Evolutionary conservation across 495 filamentous ascomycete genomes (phyloP).

Genomic region (Evansstolkia leycettana): DNA sequence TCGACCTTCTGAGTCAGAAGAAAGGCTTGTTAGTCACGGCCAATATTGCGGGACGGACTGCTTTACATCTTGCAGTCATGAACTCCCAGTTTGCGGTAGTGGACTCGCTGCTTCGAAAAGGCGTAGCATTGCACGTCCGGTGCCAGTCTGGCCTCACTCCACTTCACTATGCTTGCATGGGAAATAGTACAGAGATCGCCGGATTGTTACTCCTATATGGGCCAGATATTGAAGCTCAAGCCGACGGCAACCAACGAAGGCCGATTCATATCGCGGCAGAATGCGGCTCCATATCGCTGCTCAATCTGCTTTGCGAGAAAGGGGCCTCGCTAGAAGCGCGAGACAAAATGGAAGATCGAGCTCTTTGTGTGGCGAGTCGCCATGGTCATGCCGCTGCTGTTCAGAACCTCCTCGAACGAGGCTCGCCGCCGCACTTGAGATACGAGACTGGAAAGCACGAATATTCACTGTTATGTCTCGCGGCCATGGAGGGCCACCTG

Average conservation of each 20-base stretch:
- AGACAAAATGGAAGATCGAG: constrained; percentile 24
- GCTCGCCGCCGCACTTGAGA: constrained; percentile 19
- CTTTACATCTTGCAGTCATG: constrained; percentile 31
- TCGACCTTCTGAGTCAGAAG: constrained; percentile 20
- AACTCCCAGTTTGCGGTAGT: constrained; percentile 27
- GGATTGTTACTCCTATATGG: constrained; percentile 26
- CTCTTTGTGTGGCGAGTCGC: constrained; percentile 23
- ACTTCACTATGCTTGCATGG: constrained; percentile 34
- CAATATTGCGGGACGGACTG: constrained; percentile 22
- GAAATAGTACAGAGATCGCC: constrained; percentile 21
- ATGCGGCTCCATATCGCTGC: constrained; percentile 16
- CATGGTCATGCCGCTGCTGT: constrained; percentile 25
- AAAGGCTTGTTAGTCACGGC: constrained; percentile 13
- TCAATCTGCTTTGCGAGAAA: constrained; percentile 25
- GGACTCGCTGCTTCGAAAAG: constrained; percentile 23
- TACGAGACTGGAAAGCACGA: constrained; percentile 17
- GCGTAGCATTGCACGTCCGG: constrained; percentile 11
- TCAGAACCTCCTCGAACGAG: constrained; percentile 22
- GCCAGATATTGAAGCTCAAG: constrained; percentile 26
- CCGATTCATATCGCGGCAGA: constrained; percentile 29
- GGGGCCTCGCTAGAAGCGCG: constrained; percentile 26
- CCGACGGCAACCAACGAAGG: constrained; percentile 14
- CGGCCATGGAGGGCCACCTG: constrained; percentile 21
- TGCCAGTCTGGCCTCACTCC: constrained; percentile 21
- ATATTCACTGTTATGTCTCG: constrained; percentile 31